Conservation (phyloP, 257 asterid genomes). For the Rehmannia glutinosa region DNA sequence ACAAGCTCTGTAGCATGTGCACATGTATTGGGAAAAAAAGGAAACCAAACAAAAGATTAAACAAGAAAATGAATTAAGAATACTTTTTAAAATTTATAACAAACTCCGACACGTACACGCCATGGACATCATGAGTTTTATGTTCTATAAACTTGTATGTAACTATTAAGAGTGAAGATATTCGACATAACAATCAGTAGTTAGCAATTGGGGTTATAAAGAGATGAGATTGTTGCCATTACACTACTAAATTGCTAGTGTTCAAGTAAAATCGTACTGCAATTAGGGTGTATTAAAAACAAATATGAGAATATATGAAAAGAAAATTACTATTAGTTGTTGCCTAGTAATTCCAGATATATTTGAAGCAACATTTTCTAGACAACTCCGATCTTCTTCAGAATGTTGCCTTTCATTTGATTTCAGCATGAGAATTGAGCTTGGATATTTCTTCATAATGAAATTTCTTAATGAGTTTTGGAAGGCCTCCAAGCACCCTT, state of each 20-base stretch:
- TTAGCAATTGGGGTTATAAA: not conserved
- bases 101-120: too few species aligned
- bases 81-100: too few species aligned
- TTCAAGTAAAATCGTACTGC: not conserved
- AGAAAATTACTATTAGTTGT: slow-evolving; percentile 62
- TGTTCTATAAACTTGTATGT: too few species aligned
- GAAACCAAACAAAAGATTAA: not conserved
- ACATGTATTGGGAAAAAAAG: not conserved
- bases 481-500: slow-evolving; percentile 64
- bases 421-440: slow-evolving; percentile 33
- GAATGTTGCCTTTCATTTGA: slow-evolving; percentile 31
- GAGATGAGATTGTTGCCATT: too few species aligned
- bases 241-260: not conserved
- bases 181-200: not conserved
- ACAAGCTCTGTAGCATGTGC: not conserved
- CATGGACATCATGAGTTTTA: too few species aligned
- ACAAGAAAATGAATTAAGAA: not conserved
- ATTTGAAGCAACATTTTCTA: slow-evolving; percentile 49
- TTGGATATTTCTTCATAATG: slow-evolving; percentile 37
- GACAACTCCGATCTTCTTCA: slow-evolving; percentile 30
- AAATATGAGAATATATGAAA: not conserved
- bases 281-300: not conserved
- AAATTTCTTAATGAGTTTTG: slow-evolving; percentile 48
- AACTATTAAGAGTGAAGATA: too few species aligned
- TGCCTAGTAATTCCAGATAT: slow-evolving; percentile 66